These are phyloP conservation scores for Quercus ilex DNA, from an alignment of 306 rosid species.

Conservation along the genomic window DNA sequence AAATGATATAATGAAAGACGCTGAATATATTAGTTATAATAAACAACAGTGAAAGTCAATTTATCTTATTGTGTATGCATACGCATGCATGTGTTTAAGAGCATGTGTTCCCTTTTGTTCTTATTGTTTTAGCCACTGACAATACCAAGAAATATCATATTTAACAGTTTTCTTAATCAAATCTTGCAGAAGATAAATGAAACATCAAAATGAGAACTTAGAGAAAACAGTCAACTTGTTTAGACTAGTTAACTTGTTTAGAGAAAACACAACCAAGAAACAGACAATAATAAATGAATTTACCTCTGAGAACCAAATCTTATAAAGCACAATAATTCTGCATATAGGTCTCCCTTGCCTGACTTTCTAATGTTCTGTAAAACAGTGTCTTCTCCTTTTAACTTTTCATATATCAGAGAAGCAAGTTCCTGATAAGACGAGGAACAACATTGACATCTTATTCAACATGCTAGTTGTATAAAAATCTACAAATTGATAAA, in stretches of 20 bases:
- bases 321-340: conserved; percentile 78
- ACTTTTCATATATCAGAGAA: conserved; percentile 55
- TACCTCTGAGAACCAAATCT: conserved; percentile 75
- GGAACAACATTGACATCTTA: conserved; percentile 16
- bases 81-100: no score
- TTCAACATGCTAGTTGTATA: conserved; percentile 13
- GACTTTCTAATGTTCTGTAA: conserved; percentile 66
- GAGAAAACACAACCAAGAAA: background rate
- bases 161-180: background rate
- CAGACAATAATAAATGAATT: conserved; percentile 16
- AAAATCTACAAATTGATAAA: conserved; percentile 3
- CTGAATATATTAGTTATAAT: no score
- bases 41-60: no score
- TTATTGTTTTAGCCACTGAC: background rate
- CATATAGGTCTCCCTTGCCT: conserved; percentile 90
- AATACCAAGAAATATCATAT: background rate
- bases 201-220: background rate
- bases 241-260: background rate
- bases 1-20: no score
- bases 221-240: background rate
- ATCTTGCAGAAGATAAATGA: background rate
- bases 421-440: conserved; percentile 47
- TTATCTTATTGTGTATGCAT: no score
- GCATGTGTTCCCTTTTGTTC: background rate
- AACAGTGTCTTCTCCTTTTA: conserved; percentile 54